Percentiles rank a stretch among this genome's conserved stretches.
Evolutionary conservation across 345 rosid species (phyloP).

Genomic region (Corymbia maculata): DNA sequence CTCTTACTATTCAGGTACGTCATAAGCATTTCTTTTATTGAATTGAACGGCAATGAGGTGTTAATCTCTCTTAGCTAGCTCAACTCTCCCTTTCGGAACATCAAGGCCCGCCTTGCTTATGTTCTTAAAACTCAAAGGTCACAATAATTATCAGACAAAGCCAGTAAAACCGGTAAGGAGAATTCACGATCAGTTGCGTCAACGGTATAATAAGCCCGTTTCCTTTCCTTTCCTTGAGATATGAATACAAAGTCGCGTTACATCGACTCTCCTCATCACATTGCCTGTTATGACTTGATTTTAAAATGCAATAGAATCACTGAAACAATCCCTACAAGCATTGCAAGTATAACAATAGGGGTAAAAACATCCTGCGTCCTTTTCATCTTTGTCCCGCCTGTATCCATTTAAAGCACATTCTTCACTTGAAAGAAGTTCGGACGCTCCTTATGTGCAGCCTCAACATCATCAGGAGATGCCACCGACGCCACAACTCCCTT

Average conservation of each 20-base stretch:
- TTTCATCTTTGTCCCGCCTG: background rate
- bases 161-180: background rate
- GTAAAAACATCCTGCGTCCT: background rate
- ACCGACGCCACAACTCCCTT: conserved; percentile 76
- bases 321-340: background rate
- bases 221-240: background rate
- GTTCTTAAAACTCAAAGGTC: background rate
- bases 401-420: conserved; percentile 39
- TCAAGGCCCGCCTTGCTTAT: background rate
- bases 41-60: background rate
- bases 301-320: background rate
- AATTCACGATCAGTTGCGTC: background rate
- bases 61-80: background rate
- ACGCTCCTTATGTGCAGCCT: conserved; percentile 55
- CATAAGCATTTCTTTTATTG: background rate
- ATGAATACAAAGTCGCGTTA: background rate
- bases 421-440: conserved; percentile 55
- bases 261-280: background rate
- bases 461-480: conserved; percentile 70
- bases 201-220: background rate
- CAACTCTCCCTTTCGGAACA: background rate
- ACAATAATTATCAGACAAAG: background rate
- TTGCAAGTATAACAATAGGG: background rate
- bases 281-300: background rate
- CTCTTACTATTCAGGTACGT: background rate